Base-by-base conservation (phyloP, 2,329 filamentous ascomycete species). In the Saccharata proteae region DNA sequence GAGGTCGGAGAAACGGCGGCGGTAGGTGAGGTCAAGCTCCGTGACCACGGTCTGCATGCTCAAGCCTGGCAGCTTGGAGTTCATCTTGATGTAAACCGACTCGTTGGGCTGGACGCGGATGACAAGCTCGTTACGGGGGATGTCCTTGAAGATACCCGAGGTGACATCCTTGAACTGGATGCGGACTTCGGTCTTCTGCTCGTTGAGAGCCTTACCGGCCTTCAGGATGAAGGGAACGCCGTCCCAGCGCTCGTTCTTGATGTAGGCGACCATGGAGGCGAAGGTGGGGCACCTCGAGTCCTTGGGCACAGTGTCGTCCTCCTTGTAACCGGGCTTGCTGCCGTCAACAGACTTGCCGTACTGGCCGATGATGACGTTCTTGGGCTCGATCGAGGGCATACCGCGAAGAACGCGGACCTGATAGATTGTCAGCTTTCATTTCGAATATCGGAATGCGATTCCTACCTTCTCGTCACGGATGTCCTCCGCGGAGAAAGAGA, bases 61-160 rank as follows among this genome's bases (percentile, higher is more conserved):
- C 49, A 98, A 69, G 49, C 90, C 90, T 13, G 90, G 92, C 37
- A 98, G 71, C 71, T 98, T 98, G 17, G 88, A 96, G 78, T 98
- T 98, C 90, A 98, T 98, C 77, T 98, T 98, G 62, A 96, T 93
- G 67, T 98, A 98, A 45, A 98, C 86, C 55, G 83, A 93, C 71
- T 98, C 90, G 66, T 98, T 98, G 48, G 90, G 90, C 68, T 98
- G 90, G 43, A 98, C 93, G 45, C 90, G 86, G 67, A 98, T 94
- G 50, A 98, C 90, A 43, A 98, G 80, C 66, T 98, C 90, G 67
- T 98, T 98, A 46, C 92, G 80, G 38, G 90, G 92, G 53, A 98
- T 98, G 57, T 98, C 88, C 73, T 96, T 96, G 69, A 98, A 98
- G 61, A 98, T 98, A 45, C 92, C 90, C 29, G 86, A 94, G 14